Evolutionary conservation across 768 basidiomycete genomes (phyloP).

Genomic region (Chlorophyllum brunneum): DNA sequence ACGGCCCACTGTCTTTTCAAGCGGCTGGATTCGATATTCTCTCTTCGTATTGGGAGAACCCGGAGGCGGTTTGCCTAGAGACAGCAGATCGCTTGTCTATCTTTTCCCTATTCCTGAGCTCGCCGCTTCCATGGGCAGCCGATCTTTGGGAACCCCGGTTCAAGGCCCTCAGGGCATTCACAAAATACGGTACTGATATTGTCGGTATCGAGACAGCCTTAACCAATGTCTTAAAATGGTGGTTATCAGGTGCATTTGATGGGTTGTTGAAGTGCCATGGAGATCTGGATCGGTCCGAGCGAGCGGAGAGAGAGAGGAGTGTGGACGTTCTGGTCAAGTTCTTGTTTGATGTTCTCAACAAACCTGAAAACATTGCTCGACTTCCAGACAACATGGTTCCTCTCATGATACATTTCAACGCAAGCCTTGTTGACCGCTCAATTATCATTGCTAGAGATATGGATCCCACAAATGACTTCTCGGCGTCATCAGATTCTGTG

Average conservation of each 20-base stretch:
- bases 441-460: slow-evolving; percentile 30
- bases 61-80: slow-evolving; percentile 38
- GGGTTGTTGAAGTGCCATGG: slow-evolving; percentile 34
- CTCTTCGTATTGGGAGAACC: slow-evolving; percentile 64
- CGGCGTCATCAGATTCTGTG: slow-evolving; percentile 25
- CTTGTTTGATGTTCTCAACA: slow-evolving; percentile 46
- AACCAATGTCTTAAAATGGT: slow-evolving; percentile 52
- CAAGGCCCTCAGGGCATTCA: slow-evolving; percentile 63
- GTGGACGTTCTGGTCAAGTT: slow-evolving; percentile 58
- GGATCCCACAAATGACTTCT: slow-evolving; percentile 24
- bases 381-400: slow-evolving; percentile 56
- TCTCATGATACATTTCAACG: slow-evolving; percentile 59
- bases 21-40: slow-evolving; percentile 71
- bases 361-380: slow-evolving; percentile 52
- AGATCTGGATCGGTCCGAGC: slow-evolving; percentile 35
- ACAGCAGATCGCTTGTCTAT: slow-evolving; percentile 61
- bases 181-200: slow-evolving; percentile 54
- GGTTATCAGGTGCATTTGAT: slow-evolving; percentile 66
- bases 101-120: slow-evolving; percentile 57
- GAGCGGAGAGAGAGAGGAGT: slow-evolving; percentile 59
- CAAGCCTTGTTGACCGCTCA: slow-evolving; percentile 50
- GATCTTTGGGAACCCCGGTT: slow-evolving; percentile 72
- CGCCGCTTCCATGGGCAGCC: slow-evolving; percentile 46
- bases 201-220: slow-evolving; percentile 61
- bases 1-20: slow-evolving; percentile 55